Conservation (phyloP, 2,329 filamentous ascomycete genomes). For the Epichloe glyceriae region DNA sequence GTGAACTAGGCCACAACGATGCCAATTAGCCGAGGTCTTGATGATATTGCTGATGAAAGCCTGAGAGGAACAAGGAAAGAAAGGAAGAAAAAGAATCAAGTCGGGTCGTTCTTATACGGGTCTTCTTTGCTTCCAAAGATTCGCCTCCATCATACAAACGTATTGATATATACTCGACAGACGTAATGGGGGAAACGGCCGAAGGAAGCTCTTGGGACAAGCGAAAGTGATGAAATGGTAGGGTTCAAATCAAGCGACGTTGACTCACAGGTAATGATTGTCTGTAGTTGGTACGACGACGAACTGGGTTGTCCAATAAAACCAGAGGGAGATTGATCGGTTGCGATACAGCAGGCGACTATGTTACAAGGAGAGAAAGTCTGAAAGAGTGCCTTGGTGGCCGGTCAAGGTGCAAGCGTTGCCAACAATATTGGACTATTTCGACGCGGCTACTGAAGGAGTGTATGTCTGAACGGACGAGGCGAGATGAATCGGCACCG, state of each 20-base stretch:
- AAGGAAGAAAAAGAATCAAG: neutral
- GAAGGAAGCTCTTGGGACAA: constrained; percentile 7
- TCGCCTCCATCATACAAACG: neutral
- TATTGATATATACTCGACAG: neutral
- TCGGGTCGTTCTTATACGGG: neutral
- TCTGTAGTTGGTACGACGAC: constrained; percentile 19
- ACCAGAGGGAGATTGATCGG: neutral
- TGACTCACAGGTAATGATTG: constrained; percentile 21
- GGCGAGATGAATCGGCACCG: constrained; percentile 21
- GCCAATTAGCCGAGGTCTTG: neutral
- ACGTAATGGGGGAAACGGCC: neutral
- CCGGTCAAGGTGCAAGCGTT: constrained; percentile 18
- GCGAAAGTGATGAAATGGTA: constrained; percentile 2
- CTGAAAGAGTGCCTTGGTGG: constrained; percentile 17
- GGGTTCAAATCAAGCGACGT: constrained; percentile 15
- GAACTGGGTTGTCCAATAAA: constrained; percentile 1
- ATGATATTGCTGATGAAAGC: neutral
- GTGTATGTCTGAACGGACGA: constrained; percentile 16
- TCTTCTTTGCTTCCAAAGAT: neutral
- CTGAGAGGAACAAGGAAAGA: too few species aligned
- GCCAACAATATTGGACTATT: constrained; percentile 23
- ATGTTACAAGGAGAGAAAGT: constrained; percentile 11
- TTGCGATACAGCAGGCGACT: constrained; percentile 6
- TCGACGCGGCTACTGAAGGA: constrained; percentile 16
- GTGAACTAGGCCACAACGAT: neutral